A percentile compares a stretch with the other conserved stretches of the same genome.
These are phyloP conservation scores for Ophiostoma sp. DNA, from an alignment of 2,329 filamentous ascomycete species.

Conservation along the genomic window DNA sequence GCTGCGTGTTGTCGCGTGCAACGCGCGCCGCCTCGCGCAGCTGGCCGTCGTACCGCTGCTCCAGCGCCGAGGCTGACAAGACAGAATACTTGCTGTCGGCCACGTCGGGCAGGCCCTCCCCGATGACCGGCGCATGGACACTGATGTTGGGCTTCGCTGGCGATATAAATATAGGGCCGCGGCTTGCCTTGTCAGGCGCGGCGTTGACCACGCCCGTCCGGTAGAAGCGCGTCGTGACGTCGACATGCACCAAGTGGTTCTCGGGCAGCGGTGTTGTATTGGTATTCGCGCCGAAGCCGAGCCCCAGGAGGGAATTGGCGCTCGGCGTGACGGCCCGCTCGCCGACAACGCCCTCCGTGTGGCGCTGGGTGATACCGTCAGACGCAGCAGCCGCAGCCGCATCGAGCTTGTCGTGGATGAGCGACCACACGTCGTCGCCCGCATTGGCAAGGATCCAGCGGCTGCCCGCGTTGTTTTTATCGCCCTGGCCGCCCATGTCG, in stretches of 20 bases:
- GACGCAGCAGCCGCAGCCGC: conserved; percentile 32
- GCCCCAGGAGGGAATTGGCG: too few species aligned
- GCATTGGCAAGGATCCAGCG: conserved; percentile 51
- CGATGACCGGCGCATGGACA: too few species aligned
- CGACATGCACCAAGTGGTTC: conserved; percentile 39
- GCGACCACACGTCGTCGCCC: conserved; percentile 45
- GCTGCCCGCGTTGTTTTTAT: conserved; percentile 1
- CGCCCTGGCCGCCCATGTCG: not conserved
- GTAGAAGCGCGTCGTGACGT: conserved; percentile 49
- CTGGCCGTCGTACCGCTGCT: conserved; percentile 28
- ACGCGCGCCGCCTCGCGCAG: conserved; percentile 20
- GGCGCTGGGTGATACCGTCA: conserved; percentile 29
- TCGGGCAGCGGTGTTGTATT: too few species aligned
- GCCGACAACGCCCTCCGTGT: conserved; percentile 38
- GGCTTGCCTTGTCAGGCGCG: not conserved
- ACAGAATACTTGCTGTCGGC: not conserved
- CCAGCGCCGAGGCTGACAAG: conserved; percentile 34
- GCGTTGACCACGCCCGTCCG: conserved; percentile 34
- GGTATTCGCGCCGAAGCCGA: too few species aligned
- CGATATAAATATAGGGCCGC: not conserved
- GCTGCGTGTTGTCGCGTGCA: conserved; percentile 17
- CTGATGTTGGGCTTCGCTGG: not conserved
- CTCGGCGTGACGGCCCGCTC: conserved; percentile 32
- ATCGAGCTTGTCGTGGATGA: conserved; percentile 46
- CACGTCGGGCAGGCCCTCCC: too few species aligned